phyloP scores from a whole-genome alignment of 2,329 filamentous ascomycete genomes.

The Diplodia seriata region DNA sequence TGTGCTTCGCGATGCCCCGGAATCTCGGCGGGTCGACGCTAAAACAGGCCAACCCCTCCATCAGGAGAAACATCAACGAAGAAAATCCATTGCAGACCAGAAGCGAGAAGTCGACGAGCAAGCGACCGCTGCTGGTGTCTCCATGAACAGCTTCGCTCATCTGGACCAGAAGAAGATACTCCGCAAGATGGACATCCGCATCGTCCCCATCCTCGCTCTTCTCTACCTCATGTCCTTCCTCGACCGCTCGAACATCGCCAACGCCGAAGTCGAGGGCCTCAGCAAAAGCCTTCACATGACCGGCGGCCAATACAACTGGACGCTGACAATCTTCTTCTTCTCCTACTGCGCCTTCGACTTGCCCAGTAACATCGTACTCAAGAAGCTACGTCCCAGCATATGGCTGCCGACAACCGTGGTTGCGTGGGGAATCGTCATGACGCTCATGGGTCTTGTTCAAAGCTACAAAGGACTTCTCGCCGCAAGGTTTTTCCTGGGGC shows the following conservation, averaged over 20 bases:
- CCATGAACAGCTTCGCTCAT: conserved; percentile 35
- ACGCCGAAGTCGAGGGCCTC: conserved; percentile 50
- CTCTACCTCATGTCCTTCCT: conserved; percentile 44
- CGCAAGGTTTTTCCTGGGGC: conserved; percentile 50
- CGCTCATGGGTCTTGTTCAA: conserved; percentile 55
- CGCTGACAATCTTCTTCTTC: conserved; percentile 68
- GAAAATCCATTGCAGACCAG: not conserved
- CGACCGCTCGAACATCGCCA: conserved; percentile 45
- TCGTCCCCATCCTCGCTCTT: conserved; percentile 37
- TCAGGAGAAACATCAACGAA: not conserved
- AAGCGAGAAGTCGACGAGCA: not conserved
- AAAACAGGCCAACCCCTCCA: not conserved
- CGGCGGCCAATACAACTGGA: conserved; percentile 68
- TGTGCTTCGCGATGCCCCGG: not conserved
- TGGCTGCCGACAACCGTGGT: conserved; percentile 51
- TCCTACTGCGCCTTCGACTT: conserved; percentile 48
- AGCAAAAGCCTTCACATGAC: conserved; percentile 37
- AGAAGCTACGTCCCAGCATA: conserved; percentile 58
- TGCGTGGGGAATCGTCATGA: conserved; percentile 52
- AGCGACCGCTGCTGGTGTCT: conserved; percentile 1
- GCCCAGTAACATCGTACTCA: conserved; percentile 66
- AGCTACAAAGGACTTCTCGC: conserved; percentile 56
- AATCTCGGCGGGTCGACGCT: not conserved
- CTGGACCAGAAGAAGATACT: conserved; percentile 39
- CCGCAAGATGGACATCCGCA: conserved; percentile 36